A percentile compares a stretch with the other conserved stretches of the same genome.
Evolutionary conservation across 2,329 filamentous ascomycete species (phyloP).

Genomic region (Aaosphaeria pasadenensis): DNA sequence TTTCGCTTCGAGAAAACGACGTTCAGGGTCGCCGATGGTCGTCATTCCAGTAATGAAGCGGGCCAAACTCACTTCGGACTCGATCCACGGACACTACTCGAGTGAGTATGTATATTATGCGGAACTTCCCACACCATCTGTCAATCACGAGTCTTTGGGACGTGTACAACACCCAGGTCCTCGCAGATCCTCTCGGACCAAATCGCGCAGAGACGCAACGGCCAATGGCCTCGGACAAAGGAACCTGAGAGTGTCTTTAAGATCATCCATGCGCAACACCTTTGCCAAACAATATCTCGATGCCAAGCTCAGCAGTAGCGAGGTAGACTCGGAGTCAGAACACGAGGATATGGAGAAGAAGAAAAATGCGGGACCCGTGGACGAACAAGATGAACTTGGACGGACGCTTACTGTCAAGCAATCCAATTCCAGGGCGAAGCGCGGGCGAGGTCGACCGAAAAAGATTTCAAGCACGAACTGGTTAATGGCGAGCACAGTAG

Average conservation of each 20-base stretch:
- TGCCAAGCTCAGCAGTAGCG: not conserved
- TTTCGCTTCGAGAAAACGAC: constrained; percentile 17
- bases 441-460: not conserved
- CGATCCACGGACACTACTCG: not conserved
- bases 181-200: not conserved
- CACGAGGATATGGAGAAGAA: constrained; percentile 1
- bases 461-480: constrained; percentile 4
- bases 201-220: not conserved
- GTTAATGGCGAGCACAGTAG: constrained; percentile 7
- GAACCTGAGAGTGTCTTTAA: not conserved
- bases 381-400: constrained; percentile 12
- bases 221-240: not conserved
- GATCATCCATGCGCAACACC: not conserved
- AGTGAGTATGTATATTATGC: not conserved
- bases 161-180: not conserved
- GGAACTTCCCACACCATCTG: not conserved
- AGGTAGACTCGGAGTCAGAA: not conserved
- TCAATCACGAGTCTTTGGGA: not conserved
- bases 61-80: not conserved
- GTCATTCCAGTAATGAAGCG: constrained; percentile 13
- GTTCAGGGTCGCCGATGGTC: constrained; percentile 22
- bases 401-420: constrained; percentile 7
- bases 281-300: not conserved
- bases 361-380: constrained; percentile 1
- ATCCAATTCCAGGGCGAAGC: not conserved